Percentiles rank a stretch among this genome's conserved stretches.
Evolutionary conservation across 306 rosid species (phyloP).

Genomic region (Corylus avellana): DNA sequence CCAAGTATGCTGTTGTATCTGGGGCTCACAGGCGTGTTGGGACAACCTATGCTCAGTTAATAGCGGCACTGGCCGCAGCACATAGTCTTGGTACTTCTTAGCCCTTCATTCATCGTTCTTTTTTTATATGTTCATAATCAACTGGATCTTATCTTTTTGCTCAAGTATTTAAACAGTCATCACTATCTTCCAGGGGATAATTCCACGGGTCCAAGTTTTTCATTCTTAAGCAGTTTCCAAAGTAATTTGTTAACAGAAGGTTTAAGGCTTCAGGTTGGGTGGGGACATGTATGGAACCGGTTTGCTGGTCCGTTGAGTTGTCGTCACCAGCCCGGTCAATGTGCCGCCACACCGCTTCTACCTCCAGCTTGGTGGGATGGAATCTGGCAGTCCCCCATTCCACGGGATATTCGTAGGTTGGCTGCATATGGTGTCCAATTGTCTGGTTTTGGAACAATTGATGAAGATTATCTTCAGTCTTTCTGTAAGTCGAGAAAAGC

Average conservation of each 20-base stretch:
- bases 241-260: slow-evolving; percentile 71
- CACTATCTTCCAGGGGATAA: slow-evolving; percentile 49
- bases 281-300: slow-evolving; percentile 99
- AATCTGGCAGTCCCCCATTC: slow-evolving; percentile 87
- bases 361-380: slow-evolving; percentile 98
- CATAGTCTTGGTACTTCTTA: slow-evolving; percentile 54
- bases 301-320: slow-evolving; percentile 87
- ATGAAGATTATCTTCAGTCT: slow-evolving; percentile 49
- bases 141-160: slow-evolving; percentile 8
- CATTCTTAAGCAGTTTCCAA: slow-evolving; percentile 85
- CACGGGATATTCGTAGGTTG: slow-evolving; percentile 59
- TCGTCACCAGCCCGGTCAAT: slow-evolving; percentile 63
- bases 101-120: neutral
- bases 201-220: slow-evolving; percentile 54
- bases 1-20: slow-evolving; percentile 72
- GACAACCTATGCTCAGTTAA: slow-evolving; percentile 94
- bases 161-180: slow-evolving; percentile 7
- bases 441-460: slow-evolving; percentile 61
- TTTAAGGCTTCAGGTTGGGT: slow-evolving; percentile 80
- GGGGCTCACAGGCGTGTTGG: slow-evolving; percentile 97
- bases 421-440: slow-evolving; percentile 64
- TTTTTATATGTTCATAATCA: neutral
- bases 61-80: slow-evolving; percentile 90
- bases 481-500: slow-evolving; percentile 66
- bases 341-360: slow-evolving; percentile 85